A percentile compares a stretch with the other conserved stretches of the same genome.
These are phyloP conservation scores for Omphalotus guepiniiformis DNA, from an alignment of 768 basidiomycete species.

Conservation along the genomic window DNA sequence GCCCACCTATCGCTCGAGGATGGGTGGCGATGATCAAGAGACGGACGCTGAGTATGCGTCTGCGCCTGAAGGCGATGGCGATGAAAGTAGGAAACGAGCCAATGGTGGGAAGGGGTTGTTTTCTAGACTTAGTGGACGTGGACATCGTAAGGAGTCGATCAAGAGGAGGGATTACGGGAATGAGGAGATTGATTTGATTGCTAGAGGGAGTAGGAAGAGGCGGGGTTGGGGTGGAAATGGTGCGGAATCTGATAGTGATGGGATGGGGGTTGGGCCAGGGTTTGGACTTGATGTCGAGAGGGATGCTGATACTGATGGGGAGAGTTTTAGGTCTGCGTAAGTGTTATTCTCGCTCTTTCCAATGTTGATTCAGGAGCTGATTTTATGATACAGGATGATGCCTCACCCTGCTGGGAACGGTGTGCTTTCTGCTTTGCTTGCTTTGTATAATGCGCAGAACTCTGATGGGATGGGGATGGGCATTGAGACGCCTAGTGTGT, in stretches of 20 bases:
- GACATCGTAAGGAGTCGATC: background rate
- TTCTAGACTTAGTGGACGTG: no score
- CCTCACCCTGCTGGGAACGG: background rate
- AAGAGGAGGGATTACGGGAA: conserved; percentile 6
- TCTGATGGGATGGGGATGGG: background rate
- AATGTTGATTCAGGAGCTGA: background rate
- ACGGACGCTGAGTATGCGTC: background rate
- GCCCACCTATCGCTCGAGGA: no score
- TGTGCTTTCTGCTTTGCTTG: conserved; percentile 6
- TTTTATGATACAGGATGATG: background rate
- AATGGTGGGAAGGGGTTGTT: no score
- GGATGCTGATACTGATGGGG: conserved; percentile 1
- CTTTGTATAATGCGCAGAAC: conserved; percentile 7
- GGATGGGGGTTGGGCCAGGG: background rate
- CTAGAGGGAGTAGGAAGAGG: no score
- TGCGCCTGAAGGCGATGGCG: background rate
- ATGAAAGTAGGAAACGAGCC: no score
- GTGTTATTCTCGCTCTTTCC: background rate
- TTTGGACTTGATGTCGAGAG: background rate
- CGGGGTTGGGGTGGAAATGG: no score
- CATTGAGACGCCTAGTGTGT: background rate
- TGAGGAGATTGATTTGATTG: conserved; percentile 1
- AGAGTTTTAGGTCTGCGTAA: conserved; percentile 1
- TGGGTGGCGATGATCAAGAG: no score
- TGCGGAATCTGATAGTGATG: no score